These are phyloP conservation scores for Axilococcus clingmanii DNA, from an alignment of 139 green algal genomes.

Conservation along the genomic window DNA sequence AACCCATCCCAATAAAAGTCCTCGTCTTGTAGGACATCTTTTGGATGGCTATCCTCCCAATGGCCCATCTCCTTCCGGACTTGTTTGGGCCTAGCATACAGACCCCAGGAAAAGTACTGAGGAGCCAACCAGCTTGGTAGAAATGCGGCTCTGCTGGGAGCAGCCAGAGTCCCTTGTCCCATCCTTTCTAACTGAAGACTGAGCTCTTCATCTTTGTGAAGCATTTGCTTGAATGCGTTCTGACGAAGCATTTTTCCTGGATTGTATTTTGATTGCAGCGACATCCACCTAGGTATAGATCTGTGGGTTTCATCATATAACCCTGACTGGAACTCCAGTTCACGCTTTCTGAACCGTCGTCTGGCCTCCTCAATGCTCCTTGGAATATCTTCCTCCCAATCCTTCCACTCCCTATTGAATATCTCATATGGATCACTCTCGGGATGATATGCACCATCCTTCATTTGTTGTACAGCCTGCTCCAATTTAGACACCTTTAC, in stretches of 20 bases:
- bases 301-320: constrained; percentile 1
- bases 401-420: no score
- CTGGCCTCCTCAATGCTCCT: no score
- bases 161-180: constrained; percentile 11
- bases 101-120: constrained; percentile 14
- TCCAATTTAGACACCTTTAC: not conserved
- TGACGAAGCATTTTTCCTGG: constrained; percentile 2
- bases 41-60: constrained; percentile 8
- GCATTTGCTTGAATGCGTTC: constrained; percentile 14
- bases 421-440: no score
- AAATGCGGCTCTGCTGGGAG: not conserved
- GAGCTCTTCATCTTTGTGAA: constrained; percentile 14
- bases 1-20: constrained; percentile 16
- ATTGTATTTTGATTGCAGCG: not conserved
- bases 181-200: constrained; percentile 20
- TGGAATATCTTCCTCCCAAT: no score
- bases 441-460: not conserved
- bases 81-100: constrained; percentile 6
- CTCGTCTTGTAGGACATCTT: not conserved
- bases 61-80: not conserved
- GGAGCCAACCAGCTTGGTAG: not conserved
- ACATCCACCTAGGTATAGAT: constrained; percentile 1
- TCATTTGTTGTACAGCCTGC: not conserved
- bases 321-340: constrained; percentile 9
- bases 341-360: constrained; percentile 3